Percentiles rank a stretch among this genome's conserved stretches.
Evolutionary conservation across 352 stramenopile species (phyloP).

Genomic region (Phytophthora multivora): DNA sequence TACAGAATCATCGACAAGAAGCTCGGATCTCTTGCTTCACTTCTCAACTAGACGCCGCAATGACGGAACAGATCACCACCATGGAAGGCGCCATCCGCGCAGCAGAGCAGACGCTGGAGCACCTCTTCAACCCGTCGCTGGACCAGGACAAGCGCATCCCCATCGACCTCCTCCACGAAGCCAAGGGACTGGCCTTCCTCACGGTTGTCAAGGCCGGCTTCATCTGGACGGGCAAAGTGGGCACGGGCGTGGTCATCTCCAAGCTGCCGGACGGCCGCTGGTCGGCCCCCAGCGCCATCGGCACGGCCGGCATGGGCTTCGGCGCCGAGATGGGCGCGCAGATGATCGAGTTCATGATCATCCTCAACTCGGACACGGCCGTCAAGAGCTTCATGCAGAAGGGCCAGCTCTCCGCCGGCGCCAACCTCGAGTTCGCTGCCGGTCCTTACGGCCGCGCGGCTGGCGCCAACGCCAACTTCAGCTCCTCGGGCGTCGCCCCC

Average conservation of each 20-base stretch:
- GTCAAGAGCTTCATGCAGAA: constrained; percentile 92
- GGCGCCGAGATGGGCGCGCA: constrained; percentile 79
- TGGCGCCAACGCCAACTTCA: constrained; percentile 80
- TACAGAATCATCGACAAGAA: constrained; percentile 9
- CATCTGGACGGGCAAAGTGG: constrained; percentile 85
- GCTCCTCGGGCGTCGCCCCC: constrained; percentile 67
- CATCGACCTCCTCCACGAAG: constrained; percentile 88
- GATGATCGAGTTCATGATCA: constrained; percentile 89
- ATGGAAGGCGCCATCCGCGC: constrained; percentile 92
- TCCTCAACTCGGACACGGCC: constrained; percentile 94
- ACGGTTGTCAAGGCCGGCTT: constrained; percentile 92
- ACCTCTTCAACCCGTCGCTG: constrained; percentile 89
- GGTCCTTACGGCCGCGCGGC: constrained; percentile 82
- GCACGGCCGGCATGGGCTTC: constrained; percentile 89
- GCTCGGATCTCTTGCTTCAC: constrained; percentile 9
- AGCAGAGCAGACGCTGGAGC: constrained; percentile 90
- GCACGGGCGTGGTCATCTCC: constrained; percentile 93
- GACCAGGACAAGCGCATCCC: constrained; percentile 90
- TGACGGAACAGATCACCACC: constrained; percentile 86
- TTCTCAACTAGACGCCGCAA: not conserved
- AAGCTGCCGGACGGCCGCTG: constrained; percentile 94
- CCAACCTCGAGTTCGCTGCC: constrained; percentile 82
- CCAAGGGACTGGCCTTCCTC: constrained; percentile 92
- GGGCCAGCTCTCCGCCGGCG: constrained; percentile 79
- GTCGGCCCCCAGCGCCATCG: constrained; percentile 95